A percentile compares a stretch with the other conserved stretches of the same genome.
These are phyloP conservation scores for Pseudocercospora musae DNA, from an alignment of 2,329 filamentous ascomycete genomes.

Conservation along the genomic window DNA sequence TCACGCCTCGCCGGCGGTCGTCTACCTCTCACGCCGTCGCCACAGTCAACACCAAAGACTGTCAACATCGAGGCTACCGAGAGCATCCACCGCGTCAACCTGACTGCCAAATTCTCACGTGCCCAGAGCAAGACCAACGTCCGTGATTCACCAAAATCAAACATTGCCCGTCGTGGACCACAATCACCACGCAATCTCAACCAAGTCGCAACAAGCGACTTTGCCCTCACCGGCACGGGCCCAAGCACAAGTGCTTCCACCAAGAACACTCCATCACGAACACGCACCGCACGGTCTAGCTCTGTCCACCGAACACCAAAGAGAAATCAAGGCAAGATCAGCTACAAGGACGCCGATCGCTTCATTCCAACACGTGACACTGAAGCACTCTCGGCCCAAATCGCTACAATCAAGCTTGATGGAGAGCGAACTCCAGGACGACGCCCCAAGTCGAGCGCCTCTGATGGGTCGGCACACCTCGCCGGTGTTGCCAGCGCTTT, in stretches of 20 bases:
- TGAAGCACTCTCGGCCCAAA: constrained; percentile 69
- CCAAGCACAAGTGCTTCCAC: constrained; percentile 39
- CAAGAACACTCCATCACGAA: constrained; percentile 45
- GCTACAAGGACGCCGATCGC: constrained; percentile 64
- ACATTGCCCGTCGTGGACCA: constrained; percentile 69
- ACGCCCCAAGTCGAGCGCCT: constrained; percentile 66
- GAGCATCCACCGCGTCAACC: constrained; percentile 73
- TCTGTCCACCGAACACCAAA: constrained; percentile 36
- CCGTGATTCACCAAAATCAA: constrained; percentile 92
- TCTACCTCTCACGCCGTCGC: constrained; percentile 91
- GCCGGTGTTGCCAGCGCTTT: constrained; percentile 69
- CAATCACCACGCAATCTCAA: constrained; percentile 82
- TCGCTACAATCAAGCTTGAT: constrained; percentile 80
- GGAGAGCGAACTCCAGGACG: constrained; percentile 59
- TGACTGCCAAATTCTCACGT: constrained; percentile 75
- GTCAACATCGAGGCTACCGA: constrained; percentile 56
- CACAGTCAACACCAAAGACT: constrained; percentile 63
- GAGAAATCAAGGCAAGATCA: constrained; percentile 65
- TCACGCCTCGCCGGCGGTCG: constrained; percentile 90
- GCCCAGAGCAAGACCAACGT: constrained; percentile 63
- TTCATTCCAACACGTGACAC: constrained; percentile 95
- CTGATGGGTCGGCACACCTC: constrained; percentile 71
- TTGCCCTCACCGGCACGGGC: constrained; percentile 82
- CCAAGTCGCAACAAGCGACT: constrained; percentile 90
- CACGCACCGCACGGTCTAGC: constrained; percentile 41